Evolutionary conservation across 305 asterid species (phyloP).

Genomic region (Lippia alba): DNA sequence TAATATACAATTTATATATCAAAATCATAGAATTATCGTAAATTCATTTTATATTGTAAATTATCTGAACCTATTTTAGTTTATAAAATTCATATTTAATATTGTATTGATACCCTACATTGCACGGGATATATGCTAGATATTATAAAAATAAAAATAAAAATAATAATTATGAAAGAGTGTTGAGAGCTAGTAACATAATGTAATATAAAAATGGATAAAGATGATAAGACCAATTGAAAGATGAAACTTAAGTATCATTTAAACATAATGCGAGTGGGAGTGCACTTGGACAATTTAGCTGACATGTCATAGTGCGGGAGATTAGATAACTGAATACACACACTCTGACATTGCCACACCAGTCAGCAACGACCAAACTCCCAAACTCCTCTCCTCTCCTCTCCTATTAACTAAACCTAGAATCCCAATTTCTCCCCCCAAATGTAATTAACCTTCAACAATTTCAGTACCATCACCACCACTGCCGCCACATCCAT

Average conservation of each 20-base stretch:
- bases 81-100: too few species aligned
- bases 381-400: background rate
- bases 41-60: too few species aligned
- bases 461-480: constrained; percentile 10
- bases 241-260: background rate
- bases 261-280: background rate
- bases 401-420: background rate
- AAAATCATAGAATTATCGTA: too few species aligned
- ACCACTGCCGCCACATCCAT: constrained; percentile 30
- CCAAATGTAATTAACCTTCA: constrained; percentile 7
- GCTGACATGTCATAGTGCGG: constrained; percentile 9
- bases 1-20: too few species aligned
- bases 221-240: too few species aligned
- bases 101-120: too few species aligned
- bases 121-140: too few species aligned
- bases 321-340: constrained; percentile 30
- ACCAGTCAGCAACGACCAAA: background rate
- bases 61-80: too few species aligned
- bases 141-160: too few species aligned
- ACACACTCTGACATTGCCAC: background rate
- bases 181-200: too few species aligned
- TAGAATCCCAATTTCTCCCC: constrained; percentile 19
- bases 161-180: too few species aligned
- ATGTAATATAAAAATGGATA: too few species aligned
- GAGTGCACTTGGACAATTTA: background rate